Base-by-base conservation (phyloP, 306 rosid genomes). In the Castanea crenata region DNA sequence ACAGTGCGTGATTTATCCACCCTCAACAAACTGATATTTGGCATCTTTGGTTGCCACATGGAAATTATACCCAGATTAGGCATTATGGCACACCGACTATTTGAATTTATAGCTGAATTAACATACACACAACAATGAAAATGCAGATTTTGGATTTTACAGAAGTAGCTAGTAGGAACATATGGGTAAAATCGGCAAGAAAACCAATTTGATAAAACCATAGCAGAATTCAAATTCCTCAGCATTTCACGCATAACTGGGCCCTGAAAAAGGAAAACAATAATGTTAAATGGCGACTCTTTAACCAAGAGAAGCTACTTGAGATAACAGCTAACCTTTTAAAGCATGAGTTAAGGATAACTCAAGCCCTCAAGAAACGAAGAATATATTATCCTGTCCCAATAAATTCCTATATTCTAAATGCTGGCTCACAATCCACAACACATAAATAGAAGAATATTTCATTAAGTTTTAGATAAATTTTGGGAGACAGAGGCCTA, bases 111-210 rank as follows among this genome's bases (percentile, higher is more conserved):
- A 4, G 27, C 55, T 55, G 78, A 78, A 72, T 76, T 58, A 74
- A 27, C 63, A 16, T 52, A n/a, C 23, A 71, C 31, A 75, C 74
- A 34, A 61, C 27, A 46, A 56, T 14, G 38, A 77, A 79, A 79
- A 74, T 55, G 76, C 58, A 19, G 74, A 56, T 14, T 52, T 63
- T 70, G 32, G 69, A 55, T 46, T 76, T 74, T 74, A 75, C 55
- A 74, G n/a, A 74, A 31, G 71, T 65, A 82, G 79, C 80, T 67
- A 73, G 34, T 19, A 29, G 86, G 80, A 21, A 58, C 74, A 65
- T 73, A 78, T 14, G 81, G 78, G 25, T 86, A 83, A 73, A 75
- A 80, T 41, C 73, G 83, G 75, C 70, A 85, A 87, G 38, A 75
- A 71, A 84, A 83, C 79, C 83, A 80, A 85, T 58, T 74, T 46